phyloP scores from a whole-genome alignment of 257 asterid species.

The Nicotiana benthamiana region DNA sequence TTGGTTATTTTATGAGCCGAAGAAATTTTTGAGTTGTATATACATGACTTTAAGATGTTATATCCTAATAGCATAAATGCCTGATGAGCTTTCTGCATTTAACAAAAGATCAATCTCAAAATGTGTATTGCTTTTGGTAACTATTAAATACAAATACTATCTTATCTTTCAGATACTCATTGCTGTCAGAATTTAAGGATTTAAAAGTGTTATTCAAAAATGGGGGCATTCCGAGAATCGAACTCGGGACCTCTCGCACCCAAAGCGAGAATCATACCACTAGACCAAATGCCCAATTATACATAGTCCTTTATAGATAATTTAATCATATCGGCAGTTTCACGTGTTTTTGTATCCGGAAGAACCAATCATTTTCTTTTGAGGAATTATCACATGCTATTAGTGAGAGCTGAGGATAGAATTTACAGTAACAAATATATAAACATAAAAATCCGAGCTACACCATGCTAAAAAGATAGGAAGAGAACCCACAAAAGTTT shows the following conservation, averaged over 20 bases:
- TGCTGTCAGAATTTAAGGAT: not conserved
- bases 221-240: constrained; percentile 78
- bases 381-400: too few relatives aligned
- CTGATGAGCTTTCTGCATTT: not conserved
- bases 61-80: not conserved
- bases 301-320: not conserved
- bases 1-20: too few relatives aligned
- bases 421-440: not conserved
- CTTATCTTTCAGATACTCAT: not conserved
- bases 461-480: not conserved
- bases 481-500: too few relatives aligned
- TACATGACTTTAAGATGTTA: not conserved
- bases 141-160: too few relatives aligned
- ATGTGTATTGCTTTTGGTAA: not conserved
- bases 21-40: not conserved
- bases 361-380: not conserved
- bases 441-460: too few relatives aligned
- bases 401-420: not conserved
- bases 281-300: constrained; percentile 65
- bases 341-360: not conserved
- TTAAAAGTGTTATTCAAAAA: too few relatives aligned
- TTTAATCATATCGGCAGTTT: too few relatives aligned
- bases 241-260: constrained; percentile 83
- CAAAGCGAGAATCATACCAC: constrained; percentile 82
- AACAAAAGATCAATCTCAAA: not conserved